Percentiles rank a stretch among this genome's conserved stretches.
Evolutionary conservation across 768 basidiomycete species (phyloP).

Genomic region (Kwoniella dejecticola): DNA sequence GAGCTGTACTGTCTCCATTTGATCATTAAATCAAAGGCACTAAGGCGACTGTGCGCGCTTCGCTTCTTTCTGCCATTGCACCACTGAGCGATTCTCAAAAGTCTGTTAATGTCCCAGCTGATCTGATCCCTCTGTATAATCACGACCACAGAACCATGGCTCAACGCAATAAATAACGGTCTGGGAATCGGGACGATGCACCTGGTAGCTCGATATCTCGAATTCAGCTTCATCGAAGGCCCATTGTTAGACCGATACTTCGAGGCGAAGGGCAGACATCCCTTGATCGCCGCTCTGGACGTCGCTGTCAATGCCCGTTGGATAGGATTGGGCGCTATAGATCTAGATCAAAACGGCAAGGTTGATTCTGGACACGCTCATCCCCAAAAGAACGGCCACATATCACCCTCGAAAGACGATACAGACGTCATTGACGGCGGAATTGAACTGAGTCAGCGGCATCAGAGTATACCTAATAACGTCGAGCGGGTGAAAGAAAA

Average conservation of each 20-base stretch:
- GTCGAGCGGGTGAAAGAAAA: background rate
- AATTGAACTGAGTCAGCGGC: background rate
- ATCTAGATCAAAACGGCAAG: conserved; percentile 15
- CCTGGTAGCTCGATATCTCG: conserved; percentile 34
- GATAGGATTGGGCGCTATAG: conserved; percentile 35
- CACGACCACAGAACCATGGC: conserved; percentile 24
- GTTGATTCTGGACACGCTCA: conserved; percentile 11
- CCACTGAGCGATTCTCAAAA: no score
- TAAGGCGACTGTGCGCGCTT: no score
- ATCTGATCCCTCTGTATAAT: no score
- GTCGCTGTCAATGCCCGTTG: conserved; percentile 32
- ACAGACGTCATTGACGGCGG: conserved; percentile 13
- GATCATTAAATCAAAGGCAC: no score
- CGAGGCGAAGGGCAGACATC: conserved; percentile 20
- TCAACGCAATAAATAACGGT: conserved; percentile 41
- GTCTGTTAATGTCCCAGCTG: background rate
- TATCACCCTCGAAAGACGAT: conserved; percentile 4
- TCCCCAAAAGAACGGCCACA: background rate
- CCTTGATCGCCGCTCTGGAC: conserved; percentile 31
- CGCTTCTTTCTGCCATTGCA: no score
- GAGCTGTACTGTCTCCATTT: no score
- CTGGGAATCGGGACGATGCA: conserved; percentile 34
- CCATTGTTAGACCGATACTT: conserved; percentile 37
- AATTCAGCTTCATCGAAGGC: conserved; percentile 32
- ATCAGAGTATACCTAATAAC: conserved; percentile 9